Conservation (phyloP, 75 land plant species). For the Pseudotsuga menziesii region DNA sequence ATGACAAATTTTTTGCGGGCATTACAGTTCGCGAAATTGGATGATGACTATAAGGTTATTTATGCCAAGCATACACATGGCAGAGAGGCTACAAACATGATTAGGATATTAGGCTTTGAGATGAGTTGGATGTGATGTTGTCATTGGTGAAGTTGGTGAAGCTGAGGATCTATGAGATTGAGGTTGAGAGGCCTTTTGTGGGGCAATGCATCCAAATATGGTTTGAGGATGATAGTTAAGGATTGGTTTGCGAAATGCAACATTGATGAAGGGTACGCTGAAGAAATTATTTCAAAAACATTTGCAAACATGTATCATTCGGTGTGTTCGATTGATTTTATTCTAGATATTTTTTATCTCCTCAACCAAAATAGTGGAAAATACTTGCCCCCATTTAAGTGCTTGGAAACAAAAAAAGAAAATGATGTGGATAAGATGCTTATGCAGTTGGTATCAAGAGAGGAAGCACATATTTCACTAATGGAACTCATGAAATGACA, state of each 20-base stretch:
- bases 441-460: conserved; percentile 65
- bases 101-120: conserved; percentile 61
- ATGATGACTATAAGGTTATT: conserved; percentile 58
- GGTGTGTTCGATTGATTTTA: conserved; percentile 82
- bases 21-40: conserved; percentile 44
- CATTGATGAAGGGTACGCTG: conserved; percentile 30
- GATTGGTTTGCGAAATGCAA: conserved; percentile 60
- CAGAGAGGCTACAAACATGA: conserved; percentile 57
- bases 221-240: conserved; percentile 61
- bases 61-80: conserved; percentile 50
- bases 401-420: conserved; percentile 72
- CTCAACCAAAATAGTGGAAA: conserved; percentile 66
- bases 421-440: conserved; percentile 86
- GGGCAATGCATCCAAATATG: conserved; percentile 88
- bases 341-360: conserved; percentile 84
- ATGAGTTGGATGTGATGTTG: conserved; percentile 66
- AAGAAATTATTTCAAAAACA: conserved; percentile 60
- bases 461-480: conserved; percentile 89
- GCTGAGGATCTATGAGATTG: conserved; percentile 59
- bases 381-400: conserved; percentile 87
- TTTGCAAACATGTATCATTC: conserved; percentile 89
- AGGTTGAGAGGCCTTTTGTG: conserved; percentile 71
- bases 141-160: conserved; percentile 57
- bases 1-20: conserved; percentile 37
- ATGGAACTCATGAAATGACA: conserved; percentile 99